Evolutionary conservation across 176 grass and related monocot genomes (phyloP).

Genomic region (Urochloa ruziziensis): DNA sequence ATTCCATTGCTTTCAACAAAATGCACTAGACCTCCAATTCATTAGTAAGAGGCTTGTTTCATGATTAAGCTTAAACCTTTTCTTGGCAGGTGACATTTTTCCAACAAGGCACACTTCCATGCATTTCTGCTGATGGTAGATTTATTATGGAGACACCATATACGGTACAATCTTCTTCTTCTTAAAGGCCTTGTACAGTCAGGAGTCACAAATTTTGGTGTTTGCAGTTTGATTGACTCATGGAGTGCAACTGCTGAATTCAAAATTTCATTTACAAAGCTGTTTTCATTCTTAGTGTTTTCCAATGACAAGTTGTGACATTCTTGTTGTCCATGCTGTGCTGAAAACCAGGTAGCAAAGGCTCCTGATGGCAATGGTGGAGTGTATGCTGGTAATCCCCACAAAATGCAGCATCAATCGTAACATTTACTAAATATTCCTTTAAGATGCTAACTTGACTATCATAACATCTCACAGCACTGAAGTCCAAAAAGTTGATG

Average conservation of each 20-base stretch:
- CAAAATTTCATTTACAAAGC: neutral
- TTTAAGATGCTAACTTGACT: conserved; percentile 8
- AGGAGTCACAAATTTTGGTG: neutral
- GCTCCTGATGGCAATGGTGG: conserved; percentile 99
- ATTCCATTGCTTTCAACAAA: neutral
- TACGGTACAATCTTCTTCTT: conserved; percentile 45
- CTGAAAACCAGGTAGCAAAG: conserved; percentile 73
- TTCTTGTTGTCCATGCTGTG: neutral
- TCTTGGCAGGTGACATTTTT: conserved; percentile 89
- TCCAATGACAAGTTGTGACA: conserved; percentile 6
- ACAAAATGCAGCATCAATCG: neutral
- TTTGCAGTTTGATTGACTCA: neutral
- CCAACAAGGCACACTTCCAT: conserved; percentile 98
- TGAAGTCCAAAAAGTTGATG: conserved; percentile 79
- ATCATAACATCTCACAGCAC: conserved; percentile 41
- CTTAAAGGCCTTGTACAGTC: neutral
- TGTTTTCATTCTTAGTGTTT: neutral
- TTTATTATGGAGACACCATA: conserved; percentile 99
- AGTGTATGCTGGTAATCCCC: conserved; percentile 79
- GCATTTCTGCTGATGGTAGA: conserved; percentile 84
- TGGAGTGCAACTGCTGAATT: neutral
- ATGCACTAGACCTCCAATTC: neutral
- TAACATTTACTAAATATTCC: neutral
- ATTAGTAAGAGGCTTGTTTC: conserved; percentile 28
- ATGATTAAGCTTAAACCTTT: conserved; percentile 24